Evolutionary conservation across 2,329 filamentous ascomycete species (phyloP), one percentile per base, ranked within the genome.

Genomic region (Daldinia sp.): DNA sequence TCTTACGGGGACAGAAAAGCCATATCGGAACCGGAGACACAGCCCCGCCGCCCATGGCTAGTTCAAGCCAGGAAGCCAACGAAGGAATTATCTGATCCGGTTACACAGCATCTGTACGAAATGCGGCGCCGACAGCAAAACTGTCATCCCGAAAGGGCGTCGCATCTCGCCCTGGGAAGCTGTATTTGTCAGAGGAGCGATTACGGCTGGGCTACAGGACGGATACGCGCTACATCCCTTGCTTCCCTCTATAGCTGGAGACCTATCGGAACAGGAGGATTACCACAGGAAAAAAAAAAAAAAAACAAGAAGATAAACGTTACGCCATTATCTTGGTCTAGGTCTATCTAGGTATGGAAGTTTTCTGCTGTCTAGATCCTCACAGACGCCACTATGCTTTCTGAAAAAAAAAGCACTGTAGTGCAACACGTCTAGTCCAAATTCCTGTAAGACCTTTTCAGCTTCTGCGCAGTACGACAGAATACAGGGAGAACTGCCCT

Each of bases 31-130:
- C 65, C 70, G 71, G 67, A 53, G 48, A 10, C 46, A 57, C 42
- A 58, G 56, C 51, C 53, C 46, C 67, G 63, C 53, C 42, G 57
- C 35, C 63, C 30, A 57, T 55, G 37, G 37, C 48, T 26, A 55
- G 20, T 41, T 63, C 61, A 58, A 28, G 53, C 53, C 42, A 48
- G 55, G 26, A 42, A 42, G 41, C 44, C 50, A 65, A 13, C 44
- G 30, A 65, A 30, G 37, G 51, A 70, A 70, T 73, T 73, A 70
- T 72, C 71, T 68, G 69, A 67, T 68, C 65, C 42, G 42, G 71
- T 73, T 48, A 50, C 67, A 73, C 71, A 42, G 59, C 71, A 69
- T 70, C 66, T 69, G 68, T 60, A 69, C 55, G 58, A 70, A 64
- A 68, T 56, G 57, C 60, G 53, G 61, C 63, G 55, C 54, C 63